Evolutionary conservation across 1,139 yeast genomes (phyloP).

Genomic region (Kodamaea derodonti): DNA sequence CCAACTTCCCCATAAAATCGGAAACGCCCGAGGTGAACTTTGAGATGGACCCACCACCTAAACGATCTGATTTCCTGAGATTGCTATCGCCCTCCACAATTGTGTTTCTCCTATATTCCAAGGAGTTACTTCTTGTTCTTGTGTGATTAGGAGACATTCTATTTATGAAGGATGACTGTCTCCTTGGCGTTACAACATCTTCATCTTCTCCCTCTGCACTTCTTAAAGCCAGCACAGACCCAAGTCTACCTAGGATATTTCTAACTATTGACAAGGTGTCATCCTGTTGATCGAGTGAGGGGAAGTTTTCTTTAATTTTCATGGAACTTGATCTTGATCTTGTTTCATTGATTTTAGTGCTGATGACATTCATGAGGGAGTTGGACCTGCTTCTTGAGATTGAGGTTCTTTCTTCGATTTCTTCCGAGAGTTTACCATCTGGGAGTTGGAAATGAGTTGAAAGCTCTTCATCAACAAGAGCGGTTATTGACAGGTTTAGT

Average conservation of each 20-base stretch:
- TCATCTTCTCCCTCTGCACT: constrained; percentile 6
- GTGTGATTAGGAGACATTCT: constrained; percentile 32
- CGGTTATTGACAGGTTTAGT: constrained; percentile 12
- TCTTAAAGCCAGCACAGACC: constrained; percentile 24
- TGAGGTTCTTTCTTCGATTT: constrained; percentile 6
- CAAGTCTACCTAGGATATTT: constrained; percentile 32
- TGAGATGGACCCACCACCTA: background rate
- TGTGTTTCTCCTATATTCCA: constrained; percentile 23
- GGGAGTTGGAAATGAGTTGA: constrained; percentile 30
- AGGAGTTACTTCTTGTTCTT: constrained; percentile 37
- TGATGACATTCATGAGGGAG: constrained; percentile 36
- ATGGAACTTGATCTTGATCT: constrained; percentile 33
- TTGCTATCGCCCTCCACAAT: too few relatives aligned
- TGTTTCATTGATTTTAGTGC: constrained; percentile 27
- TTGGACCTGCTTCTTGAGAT: constrained; percentile 32
- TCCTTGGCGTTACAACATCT: constrained; percentile 10
- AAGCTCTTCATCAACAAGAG: constrained; percentile 33
- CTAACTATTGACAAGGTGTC: constrained; percentile 29
- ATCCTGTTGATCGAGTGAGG: constrained; percentile 18
- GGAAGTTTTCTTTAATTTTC: constrained; percentile 26
- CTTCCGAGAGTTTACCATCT: constrained; percentile 20
- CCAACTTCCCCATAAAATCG: constrained; percentile 43
- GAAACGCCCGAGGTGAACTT: constrained; percentile 38
- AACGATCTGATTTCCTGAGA: too few relatives aligned
- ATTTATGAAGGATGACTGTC: constrained; percentile 27